phyloP scores from a whole-genome alignment of 2,329 filamentous ascomycete species.

The Bisporella sp. region DNA sequence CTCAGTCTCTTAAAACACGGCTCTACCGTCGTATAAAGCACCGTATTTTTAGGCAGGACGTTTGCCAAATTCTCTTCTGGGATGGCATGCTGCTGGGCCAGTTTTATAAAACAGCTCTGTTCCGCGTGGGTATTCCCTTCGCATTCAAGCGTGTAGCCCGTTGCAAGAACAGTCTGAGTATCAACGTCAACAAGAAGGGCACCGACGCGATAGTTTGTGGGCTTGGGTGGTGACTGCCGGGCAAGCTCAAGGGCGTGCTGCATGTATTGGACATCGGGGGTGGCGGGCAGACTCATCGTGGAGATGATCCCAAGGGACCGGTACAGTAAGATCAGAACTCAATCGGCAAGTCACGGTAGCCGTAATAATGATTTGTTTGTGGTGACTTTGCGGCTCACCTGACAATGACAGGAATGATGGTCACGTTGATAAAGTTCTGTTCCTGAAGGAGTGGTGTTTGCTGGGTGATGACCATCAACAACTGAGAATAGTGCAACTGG shows the following conservation, averaged over 20 bases:
- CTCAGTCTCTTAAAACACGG: slow-evolving; percentile 70
- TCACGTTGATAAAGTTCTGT: too few relatives aligned
- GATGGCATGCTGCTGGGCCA: slow-evolving; percentile 40
- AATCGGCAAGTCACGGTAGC: too few relatives aligned
- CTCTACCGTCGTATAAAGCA: slow-evolving; percentile 89
- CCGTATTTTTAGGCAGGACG: slow-evolving; percentile 44
- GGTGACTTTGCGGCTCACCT: too few relatives aligned
- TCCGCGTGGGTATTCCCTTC: slow-evolving; percentile 94
- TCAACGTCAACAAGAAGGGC: slow-evolving; percentile 67
- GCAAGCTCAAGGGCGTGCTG: slow-evolving; percentile 69
- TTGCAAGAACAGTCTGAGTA: slow-evolving; percentile 57
- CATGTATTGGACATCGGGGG: slow-evolving; percentile 42
- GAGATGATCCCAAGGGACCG: too few relatives aligned
- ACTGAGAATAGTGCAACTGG: too few relatives aligned
- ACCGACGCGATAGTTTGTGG: slow-evolving; percentile 90
- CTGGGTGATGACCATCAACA: too few relatives aligned
- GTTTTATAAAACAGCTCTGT: slow-evolving; percentile 82
- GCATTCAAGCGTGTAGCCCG: slow-evolving; percentile 87
- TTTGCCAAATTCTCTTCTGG: slow-evolving; percentile 47
- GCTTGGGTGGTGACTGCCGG: slow-evolving; percentile 70
- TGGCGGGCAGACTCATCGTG: too few relatives aligned
- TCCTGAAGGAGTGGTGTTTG: too few relatives aligned
- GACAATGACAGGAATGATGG: too few relatives aligned
- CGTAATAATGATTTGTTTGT: too few relatives aligned
- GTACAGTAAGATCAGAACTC: too few relatives aligned